These are phyloP conservation scores for Colletotrichum eremochloae DNA, from an alignment of 2,329 filamentous ascomycete genomes.

Conservation along the genomic window DNA sequence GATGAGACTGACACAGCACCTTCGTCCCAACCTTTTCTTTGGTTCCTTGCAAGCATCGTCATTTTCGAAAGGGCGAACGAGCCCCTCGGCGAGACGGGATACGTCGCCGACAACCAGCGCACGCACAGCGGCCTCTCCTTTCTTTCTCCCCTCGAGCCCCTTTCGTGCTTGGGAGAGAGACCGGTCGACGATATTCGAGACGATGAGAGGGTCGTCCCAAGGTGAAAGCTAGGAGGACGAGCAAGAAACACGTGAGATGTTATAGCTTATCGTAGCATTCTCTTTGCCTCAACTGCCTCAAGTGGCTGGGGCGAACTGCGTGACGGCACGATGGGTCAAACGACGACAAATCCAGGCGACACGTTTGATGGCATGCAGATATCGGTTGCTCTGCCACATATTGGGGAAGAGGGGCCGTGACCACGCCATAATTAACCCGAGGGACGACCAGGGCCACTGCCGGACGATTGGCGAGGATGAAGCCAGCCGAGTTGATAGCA, in stretches of 20 bases:
- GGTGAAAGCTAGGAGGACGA: not conserved
- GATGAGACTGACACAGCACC: not conserved
- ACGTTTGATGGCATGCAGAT: constrained; percentile 31
- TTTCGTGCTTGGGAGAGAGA: constrained; percentile 14
- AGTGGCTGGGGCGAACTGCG: constrained; percentile 19
- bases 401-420: not conserved
- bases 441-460: not conserved
- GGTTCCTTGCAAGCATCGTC: constrained; percentile 8
- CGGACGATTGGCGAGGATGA: constrained; percentile 11
- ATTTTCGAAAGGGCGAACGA: constrained; percentile 3
- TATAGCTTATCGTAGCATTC: not conserved
- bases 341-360: constrained; percentile 18
- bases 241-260: not conserved
- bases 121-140: constrained; percentile 6
- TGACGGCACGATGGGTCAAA: constrained; percentile 27
- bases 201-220: constrained; percentile 31
- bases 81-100: constrained; percentile 31
- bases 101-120: constrained; percentile 31
- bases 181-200: constrained; percentile 28
- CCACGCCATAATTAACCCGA: constrained; percentile 20
- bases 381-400: constrained; percentile 5
- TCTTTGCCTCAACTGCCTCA: constrained; percentile 15
- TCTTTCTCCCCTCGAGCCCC: not conserved
- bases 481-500: constrained; percentile 18
- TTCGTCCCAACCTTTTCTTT: constrained; percentile 2